A percentile compares a stretch with the other conserved stretches of the same genome.
Conservation (phyloP, 805 yeast species). For the Ogataea henricii region DNA sequence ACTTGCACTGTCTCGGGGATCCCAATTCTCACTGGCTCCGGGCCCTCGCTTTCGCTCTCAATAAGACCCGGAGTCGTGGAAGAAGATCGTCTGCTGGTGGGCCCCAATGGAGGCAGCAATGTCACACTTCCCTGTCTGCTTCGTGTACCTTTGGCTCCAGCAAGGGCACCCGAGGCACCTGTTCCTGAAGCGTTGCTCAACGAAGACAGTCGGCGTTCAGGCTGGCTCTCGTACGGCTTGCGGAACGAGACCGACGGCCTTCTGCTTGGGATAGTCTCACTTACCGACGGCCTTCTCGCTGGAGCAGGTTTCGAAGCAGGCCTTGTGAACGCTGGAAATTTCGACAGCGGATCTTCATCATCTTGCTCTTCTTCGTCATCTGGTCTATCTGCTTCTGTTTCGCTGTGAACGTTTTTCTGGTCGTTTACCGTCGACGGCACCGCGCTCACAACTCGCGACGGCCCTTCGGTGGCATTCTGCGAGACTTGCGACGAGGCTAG, state of each 20-base stretch:
- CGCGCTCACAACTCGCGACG: not conserved
- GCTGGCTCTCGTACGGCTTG: constrained; percentile 6
- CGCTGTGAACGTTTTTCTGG: not conserved
- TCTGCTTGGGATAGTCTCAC: constrained; percentile 1
- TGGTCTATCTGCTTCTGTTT: not conserved
- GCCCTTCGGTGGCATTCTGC: not conserved
- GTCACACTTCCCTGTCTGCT: constrained; percentile 10
- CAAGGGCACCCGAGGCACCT: constrained; percentile 1
- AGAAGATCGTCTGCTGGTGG: constrained; percentile 4
- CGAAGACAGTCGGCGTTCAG: constrained; percentile 25
- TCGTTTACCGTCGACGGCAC: not conserved
- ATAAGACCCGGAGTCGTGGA: constrained; percentile 5
- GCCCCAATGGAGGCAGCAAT: not conserved
- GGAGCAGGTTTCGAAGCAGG: not conserved
- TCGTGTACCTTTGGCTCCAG: constrained; percentile 4
- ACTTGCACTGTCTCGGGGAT: constrained; percentile 12
- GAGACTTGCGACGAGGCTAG: constrained; percentile 1
- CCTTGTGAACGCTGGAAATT: not conserved
- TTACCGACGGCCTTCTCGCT: constrained; percentile 3
- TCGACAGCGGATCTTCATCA: constrained; percentile 3
- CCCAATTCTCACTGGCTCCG: constrained; percentile 14
- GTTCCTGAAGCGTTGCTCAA: constrained; percentile 7
- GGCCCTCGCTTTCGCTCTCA: constrained; percentile 11
- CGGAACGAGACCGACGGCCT: constrained; percentile 13
- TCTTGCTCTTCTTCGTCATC: constrained; percentile 1